Base-by-base conservation (phyloP, 768 basidiomycete species). In the Megacollybia marginata region DNA sequence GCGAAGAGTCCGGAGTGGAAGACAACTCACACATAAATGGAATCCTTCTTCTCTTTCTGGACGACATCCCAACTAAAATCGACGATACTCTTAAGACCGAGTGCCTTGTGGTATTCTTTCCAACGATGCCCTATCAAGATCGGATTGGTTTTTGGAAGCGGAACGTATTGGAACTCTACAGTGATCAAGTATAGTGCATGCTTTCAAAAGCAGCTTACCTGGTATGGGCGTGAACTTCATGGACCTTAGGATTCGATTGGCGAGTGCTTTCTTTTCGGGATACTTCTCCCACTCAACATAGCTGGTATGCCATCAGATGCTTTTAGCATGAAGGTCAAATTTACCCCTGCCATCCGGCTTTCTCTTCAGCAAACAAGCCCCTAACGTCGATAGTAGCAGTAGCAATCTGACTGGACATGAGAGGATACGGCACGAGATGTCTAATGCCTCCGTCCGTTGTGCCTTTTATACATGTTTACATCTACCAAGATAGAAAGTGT, bases 11-110 rank as follows among this genome's bases (percentile, higher is more conserved):
- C 38, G 8, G 18, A 40, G 38, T n/a, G n/a, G n/a, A n/a, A 40
- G 15, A 15, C 8, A 15, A 13, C 38, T 40, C 13, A 63, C 18
- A 80, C 59, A 52, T 78, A 75, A 31, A 78, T 66, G 49, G 78
- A 62, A 52, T 73, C 70, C 10, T 69, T 66, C 56, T 80, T 80
- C 60, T 79, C 77, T 54, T 68, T 67, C 52, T 71, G 71, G 31
- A 78, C 73, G 2, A 69, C 66, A 48, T 74, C 65, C 78, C 78
- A 80, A 61, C 74, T 76, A 51, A 68, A 64, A 52, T 76, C 70
- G 46, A 78, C 70, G 50, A 77, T 69, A 36, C 59, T 60, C 55
- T 62, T 58, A 35, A 76, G 65, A 12, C 78, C 78, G 47, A 79
- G 67, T 0, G 68, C 72, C 48, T 70, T 66, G 54, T 78, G 76